Percentiles rank a stretch among this genome's conserved stretches.
These are phyloP conservation scores for Logfia minima DNA, from an alignment of 129 eudicot genomes.

Conservation along the genomic window DNA sequence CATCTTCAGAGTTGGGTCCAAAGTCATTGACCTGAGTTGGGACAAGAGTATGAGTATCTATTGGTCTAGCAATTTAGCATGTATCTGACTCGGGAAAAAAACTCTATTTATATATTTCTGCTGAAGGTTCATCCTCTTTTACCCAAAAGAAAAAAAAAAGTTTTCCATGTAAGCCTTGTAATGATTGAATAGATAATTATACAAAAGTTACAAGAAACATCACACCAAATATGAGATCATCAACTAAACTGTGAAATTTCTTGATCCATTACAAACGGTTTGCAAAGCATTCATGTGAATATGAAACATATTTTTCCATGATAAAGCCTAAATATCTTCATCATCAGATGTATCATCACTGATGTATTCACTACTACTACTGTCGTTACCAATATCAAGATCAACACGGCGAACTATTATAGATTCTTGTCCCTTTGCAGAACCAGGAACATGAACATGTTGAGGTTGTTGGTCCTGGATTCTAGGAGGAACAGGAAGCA, in stretches of 20 bases:
- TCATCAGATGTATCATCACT: neutral
- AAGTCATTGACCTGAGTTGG: too few species aligned
- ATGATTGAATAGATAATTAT: neutral
- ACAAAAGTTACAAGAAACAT: neutral
- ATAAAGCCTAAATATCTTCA: neutral
- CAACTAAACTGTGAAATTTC: neutral
- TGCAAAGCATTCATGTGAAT: neutral
- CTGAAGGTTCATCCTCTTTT: too few species aligned
- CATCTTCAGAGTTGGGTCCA: too few species aligned
- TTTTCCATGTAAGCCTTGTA: neutral
- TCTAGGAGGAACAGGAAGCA: slow-evolving; percentile 50
- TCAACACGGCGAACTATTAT: neutral
- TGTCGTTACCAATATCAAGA: slow-evolving; percentile 23
- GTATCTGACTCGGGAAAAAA: too few species aligned
- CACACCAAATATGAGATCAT: neutral
- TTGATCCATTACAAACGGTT: neutral
- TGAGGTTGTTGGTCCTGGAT: slow-evolving; percentile 20
- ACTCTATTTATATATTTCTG: too few species aligned
- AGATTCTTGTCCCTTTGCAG: neutral
- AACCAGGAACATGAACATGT: neutral
- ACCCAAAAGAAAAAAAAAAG: too few species aligned
- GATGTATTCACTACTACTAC: slow-evolving; percentile 3
- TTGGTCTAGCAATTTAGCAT: too few species aligned
- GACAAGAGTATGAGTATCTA: too few species aligned
- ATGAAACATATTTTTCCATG: neutral